Evolutionary conservation across 1,139 yeast genomes (phyloP).

Genomic region (Candida pseudoviswanathii): DNA sequence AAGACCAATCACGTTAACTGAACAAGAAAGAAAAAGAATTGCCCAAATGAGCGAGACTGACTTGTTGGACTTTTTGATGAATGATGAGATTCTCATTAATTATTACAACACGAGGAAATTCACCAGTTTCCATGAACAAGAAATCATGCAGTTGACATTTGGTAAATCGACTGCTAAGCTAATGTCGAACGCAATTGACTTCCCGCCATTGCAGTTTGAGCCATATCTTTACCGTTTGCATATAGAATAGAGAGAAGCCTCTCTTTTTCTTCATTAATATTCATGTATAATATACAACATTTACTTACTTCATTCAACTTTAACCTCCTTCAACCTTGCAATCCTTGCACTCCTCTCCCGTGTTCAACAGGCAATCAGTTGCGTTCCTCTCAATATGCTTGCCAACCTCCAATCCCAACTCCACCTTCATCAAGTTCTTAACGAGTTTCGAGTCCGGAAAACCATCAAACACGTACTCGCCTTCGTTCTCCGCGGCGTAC

Average conservation of each 20-base stretch:
- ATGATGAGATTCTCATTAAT: conserved; percentile 38
- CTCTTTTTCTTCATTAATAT: neutral
- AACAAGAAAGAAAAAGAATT: conserved; percentile 23
- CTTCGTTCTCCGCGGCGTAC: conserved; percentile 26
- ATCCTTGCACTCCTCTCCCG: conserved; percentile 10
- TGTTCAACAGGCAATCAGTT: conserved; percentile 11
- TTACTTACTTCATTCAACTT: too few species aligned
- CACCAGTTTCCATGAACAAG: conserved; percentile 40
- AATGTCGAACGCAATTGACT: conserved; percentile 27
- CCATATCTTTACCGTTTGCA: conserved; percentile 19
- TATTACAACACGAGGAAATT: conserved; percentile 30
- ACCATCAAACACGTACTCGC: conserved; percentile 41
- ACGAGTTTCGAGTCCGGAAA: conserved; percentile 49
- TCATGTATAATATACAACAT: neutral
- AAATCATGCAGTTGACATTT: conserved; percentile 33
- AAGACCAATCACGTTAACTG: conserved; percentile 17
- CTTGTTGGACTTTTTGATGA: conserved; percentile 28
- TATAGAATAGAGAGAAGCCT: neutral
- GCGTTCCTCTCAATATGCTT: conserved; percentile 30
- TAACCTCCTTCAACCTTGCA: conserved; percentile 10
- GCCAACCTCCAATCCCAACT: conserved; percentile 25
- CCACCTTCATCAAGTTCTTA: conserved; percentile 37
- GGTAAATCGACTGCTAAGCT: conserved; percentile 32
- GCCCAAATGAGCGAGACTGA: conserved; percentile 25
- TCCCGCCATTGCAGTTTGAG: conserved; percentile 37